These are phyloP conservation scores for Chaetomium strumarium DNA, from an alignment of 2,329 filamentous ascomycete species.

Conservation along the genomic window DNA sequence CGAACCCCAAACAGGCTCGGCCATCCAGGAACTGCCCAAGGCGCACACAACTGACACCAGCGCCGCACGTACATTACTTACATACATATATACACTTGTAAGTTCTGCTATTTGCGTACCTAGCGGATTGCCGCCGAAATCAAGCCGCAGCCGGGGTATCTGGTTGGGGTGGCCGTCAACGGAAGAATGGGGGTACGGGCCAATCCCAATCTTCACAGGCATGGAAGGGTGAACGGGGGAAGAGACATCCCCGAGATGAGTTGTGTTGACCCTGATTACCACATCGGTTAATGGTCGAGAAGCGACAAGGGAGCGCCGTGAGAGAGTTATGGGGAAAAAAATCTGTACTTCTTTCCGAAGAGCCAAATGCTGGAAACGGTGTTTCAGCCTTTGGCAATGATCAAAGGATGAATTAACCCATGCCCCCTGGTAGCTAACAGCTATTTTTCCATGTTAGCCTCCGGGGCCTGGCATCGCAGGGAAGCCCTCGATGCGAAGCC, in stretches of 20 bases:
- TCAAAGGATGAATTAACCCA: slow-evolving; percentile 30
- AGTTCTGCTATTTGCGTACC: neutral
- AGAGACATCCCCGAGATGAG: slow-evolving; percentile 18
- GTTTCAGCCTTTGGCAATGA: slow-evolving; percentile 30
- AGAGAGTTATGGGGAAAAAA: slow-evolving; percentile 24
- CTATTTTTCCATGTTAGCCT: slow-evolving; percentile 29
- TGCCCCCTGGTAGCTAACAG: slow-evolving; percentile 19
- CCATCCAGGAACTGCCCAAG: neutral
- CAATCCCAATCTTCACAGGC: slow-evolving; percentile 8
- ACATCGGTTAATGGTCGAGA: slow-evolving; percentile 27
- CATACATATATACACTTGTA: no score
- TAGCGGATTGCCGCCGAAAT: slow-evolving; percentile 7
- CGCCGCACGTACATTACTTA: no score
- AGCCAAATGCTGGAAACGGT: slow-evolving; percentile 25
- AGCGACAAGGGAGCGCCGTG: slow-evolving; percentile 12
- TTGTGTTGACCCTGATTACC: slow-evolving; percentile 15
- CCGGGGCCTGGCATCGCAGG: slow-evolving; percentile 16
- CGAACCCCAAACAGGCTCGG: neutral
- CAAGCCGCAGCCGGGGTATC: slow-evolving; percentile 1
- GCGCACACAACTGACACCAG: no score
- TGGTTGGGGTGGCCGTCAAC: slow-evolving; percentile 7
- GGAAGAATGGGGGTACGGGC: slow-evolving; percentile 16
- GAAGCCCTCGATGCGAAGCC: slow-evolving; percentile 16
- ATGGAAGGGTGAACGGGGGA: slow-evolving; percentile 13
- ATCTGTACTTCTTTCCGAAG: slow-evolving; percentile 25